Evolutionary conservation across 116 monocot genomes (phyloP), one percentile per base, ranked within the genome.

Genomic region (Posidonia oceanica): DNA sequence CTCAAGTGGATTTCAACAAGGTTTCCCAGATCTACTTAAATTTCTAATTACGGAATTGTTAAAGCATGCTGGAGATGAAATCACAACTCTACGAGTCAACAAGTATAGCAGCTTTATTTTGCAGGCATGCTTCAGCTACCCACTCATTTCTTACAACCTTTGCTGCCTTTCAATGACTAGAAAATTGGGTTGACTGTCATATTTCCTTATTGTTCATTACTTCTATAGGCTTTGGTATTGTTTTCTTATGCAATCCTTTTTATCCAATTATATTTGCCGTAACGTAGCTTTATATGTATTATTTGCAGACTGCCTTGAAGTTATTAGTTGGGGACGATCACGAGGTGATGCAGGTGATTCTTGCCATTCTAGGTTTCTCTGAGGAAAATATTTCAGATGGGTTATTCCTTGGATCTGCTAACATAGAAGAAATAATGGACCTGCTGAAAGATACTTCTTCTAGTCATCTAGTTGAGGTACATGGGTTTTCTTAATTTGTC

Each of bases 91-190:
- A 59, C 63, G 82, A 67, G 68, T 62, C 18, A 80, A 98, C 72
- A 89, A 90, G 40, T 84, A 81, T 66, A 88, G 93, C 68, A 98
- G 90, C 76, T 88, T 98, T 59, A 87, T 90, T 59, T 76, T 93
- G 69, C 93, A 98, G 93, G 98, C 68, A 76, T 51, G 75, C 64
- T 71, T 59, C 48, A 39, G 4, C 29, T 23, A 44, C 5, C 40
- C 6, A 69, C 61, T 59, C 11, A 40, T 66, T 18, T 48, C 29
- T 29, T 29, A 42, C 12, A 52, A 52, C 10, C 0, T 52, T 51
- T n/a, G 4, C 42, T 42, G 8, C 42, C 8, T 42, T 42, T 42
- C 8, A 4, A 42, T 42, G 8, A 42, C 42, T 4, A 42, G 42
- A 42, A 42, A 42, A 1, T 42, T 42, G 4, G 4, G 42, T 2